A percentile compares a stretch with the other conserved stretches of the same genome.
phyloP scores from a whole-genome alignment of 768 basidiomycete species.

The Termitomyces sp. region DNA sequence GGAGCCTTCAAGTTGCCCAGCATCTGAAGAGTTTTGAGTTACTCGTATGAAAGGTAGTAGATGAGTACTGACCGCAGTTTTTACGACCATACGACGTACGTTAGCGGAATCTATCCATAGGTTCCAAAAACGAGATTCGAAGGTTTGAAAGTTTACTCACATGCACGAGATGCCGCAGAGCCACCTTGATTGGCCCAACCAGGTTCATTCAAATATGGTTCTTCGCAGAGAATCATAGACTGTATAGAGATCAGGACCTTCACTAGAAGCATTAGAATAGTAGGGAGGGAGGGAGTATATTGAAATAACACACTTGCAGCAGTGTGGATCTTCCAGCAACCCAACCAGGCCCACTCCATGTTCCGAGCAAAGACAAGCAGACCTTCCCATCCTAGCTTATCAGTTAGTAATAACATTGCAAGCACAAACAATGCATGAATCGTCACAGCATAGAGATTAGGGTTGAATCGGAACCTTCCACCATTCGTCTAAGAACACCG shows the following conservation, averaged over 20 bases:
- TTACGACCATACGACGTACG: conserved; percentile 87
- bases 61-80: conserved; percentile 60
- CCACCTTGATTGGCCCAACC: conserved; percentile 76
- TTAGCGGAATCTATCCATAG: conserved; percentile 73
- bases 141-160: conserved; percentile 35
- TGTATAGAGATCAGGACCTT: conserved; percentile 93
- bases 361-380: conserved; percentile 85
- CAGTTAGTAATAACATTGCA: not conserved
- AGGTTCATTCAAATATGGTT: conserved; percentile 91
- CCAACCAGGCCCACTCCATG: conserved; percentile 95
- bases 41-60: not conserved
- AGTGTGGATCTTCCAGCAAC: conserved; percentile 84
- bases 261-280: conserved; percentile 36
- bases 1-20: conserved; percentile 75
- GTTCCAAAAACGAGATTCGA: not conserved
- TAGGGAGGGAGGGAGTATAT: not conserved
- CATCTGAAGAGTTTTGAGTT: conserved; percentile 47
- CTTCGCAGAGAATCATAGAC: conserved; percentile 94
- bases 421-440: not conserved
- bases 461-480: conserved; percentile 88
- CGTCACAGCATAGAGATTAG: conserved; percentile 85
- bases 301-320: conserved; percentile 53
- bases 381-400: conserved; percentile 82
- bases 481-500: conserved; percentile 62
- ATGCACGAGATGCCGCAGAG: conserved; percentile 69